phyloP scores from a whole-genome alignment of 2,329 filamentous ascomycete genomes.

The Alternaria gansuensis region DNA sequence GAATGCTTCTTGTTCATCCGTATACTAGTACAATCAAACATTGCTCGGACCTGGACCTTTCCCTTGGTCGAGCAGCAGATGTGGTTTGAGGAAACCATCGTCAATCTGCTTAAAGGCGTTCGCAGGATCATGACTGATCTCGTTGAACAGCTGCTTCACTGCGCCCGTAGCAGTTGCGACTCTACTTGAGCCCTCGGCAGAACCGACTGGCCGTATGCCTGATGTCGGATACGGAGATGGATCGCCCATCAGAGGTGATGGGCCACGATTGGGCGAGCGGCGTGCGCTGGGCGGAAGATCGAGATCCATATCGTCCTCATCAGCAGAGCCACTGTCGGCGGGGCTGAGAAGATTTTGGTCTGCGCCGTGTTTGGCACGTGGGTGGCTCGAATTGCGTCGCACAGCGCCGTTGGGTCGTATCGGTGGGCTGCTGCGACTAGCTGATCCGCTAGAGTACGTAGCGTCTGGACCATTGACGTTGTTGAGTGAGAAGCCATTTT shows the following conservation, averaged over 20 bases:
- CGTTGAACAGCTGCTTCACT: conserved; percentile 79
- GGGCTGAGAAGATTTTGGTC: conserved; percentile 65
- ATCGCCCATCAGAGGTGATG: conserved; percentile 41
- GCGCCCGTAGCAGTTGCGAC: conserved; percentile 77
- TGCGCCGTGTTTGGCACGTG: conserved; percentile 58
- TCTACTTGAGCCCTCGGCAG: conserved; percentile 38
- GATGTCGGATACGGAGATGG: conserved; percentile 54
- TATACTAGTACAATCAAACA: conserved; percentile 36
- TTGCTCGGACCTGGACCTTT: conserved; percentile 50
- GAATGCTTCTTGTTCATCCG: conserved; percentile 2
- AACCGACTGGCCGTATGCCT: conserved; percentile 38
- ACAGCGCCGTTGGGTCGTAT: conserved; percentile 53
- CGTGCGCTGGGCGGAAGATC: conserved; percentile 67
- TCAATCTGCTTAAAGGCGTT: conserved; percentile 92
- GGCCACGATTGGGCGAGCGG: conserved; percentile 53
- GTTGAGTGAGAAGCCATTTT: conserved; percentile 65
- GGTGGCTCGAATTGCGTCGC: conserved; percentile 63
- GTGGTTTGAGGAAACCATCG: conserved; percentile 95
- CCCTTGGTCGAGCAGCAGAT: conserved; percentile 77
- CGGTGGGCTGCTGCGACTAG: conserved; percentile 61
- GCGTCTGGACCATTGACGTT: conserved; percentile 63
- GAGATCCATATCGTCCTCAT: conserved; percentile 64
- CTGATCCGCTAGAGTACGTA: conserved; percentile 66
- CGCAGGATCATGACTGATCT: conserved; percentile 83
- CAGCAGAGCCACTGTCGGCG: conserved; percentile 59